These are phyloP conservation scores for Akanthomyces dipterigenus DNA, from an alignment of 2,329 filamentous ascomycete species.

Conservation along the genomic window DNA sequence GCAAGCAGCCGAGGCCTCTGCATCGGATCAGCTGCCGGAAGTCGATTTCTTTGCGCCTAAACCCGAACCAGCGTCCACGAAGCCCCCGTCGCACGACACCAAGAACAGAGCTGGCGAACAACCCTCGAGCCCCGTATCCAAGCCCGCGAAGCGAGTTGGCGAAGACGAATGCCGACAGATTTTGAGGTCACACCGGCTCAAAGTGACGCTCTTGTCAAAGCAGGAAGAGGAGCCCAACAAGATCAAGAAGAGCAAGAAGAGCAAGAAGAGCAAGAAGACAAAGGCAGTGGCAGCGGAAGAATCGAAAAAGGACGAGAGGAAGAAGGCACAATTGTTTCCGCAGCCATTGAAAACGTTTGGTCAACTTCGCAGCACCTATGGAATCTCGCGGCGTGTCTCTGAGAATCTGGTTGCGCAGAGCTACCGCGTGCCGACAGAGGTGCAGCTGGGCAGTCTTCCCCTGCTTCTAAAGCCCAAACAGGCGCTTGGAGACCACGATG, in stretches of 20 bases:
- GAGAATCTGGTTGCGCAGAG: slow-evolving; percentile 79
- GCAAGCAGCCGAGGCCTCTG: slow-evolving; percentile 21
- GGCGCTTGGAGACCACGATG: slow-evolving; percentile 34
- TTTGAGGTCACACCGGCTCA: slow-evolving; percentile 74
- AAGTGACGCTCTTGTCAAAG: slow-evolving; percentile 68
- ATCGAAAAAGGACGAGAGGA: slow-evolving; percentile 47
- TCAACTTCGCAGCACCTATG: slow-evolving; percentile 63
- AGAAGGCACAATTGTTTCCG: slow-evolving; percentile 61
- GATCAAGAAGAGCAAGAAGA: slow-evolving; percentile 43
- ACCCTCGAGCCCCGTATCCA: slow-evolving; percentile 22
- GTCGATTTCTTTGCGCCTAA: slow-evolving; percentile 55
- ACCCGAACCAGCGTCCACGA: slow-evolving; percentile 19
- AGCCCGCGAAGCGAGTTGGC: slow-evolving; percentile 38
- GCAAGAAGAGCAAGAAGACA: slow-evolving; percentile 38
- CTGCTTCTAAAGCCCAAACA: slow-evolving; percentile 58
- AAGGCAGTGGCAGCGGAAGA: slow-evolving; percentile 39
- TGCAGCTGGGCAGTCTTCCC: slow-evolving; percentile 82
- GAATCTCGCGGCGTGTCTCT: slow-evolving; percentile 64
- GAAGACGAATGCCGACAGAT: slow-evolving; percentile 68
- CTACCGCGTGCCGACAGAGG: slow-evolving; percentile 84
- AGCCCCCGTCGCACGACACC: slow-evolving; percentile 17
- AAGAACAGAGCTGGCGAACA: slow-evolving; percentile 16
- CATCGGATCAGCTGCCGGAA: slow-evolving; percentile 37
- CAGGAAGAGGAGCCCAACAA: slow-evolving; percentile 38
- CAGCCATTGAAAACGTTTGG: slow-evolving; percentile 73